phyloP scores from a whole-genome alignment of 169 alveolate genomes.

The Cryptosporidium andersoni region DNA sequence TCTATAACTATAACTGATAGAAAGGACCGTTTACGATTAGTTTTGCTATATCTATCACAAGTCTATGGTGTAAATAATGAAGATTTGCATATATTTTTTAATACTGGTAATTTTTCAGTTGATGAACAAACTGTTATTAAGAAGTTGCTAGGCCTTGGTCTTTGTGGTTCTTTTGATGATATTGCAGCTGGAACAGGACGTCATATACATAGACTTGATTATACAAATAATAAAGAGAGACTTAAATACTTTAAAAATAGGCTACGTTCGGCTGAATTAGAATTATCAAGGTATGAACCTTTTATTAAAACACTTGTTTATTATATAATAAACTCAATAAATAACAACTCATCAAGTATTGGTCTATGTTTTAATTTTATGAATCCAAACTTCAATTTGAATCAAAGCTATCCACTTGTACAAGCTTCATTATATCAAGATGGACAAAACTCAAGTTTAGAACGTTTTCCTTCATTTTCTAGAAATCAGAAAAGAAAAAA shows the following conservation, averaged over 20 bases:
- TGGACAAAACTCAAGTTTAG: too few species aligned
- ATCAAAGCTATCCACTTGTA: too few species aligned
- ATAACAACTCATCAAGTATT: too few species aligned
- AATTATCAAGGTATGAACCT: conserved; percentile 58
- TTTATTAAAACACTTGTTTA: conserved; percentile 34
- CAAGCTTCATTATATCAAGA: too few species aligned
- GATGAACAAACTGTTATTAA: conserved; percentile 59
- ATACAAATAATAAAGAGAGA: conserved; percentile 49
- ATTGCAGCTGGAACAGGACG: conserved; percentile 64
- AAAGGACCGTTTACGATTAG: conserved; percentile 74
- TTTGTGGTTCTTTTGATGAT: conserved; percentile 64
- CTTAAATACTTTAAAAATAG: conserved; percentile 62
- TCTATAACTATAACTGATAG: conserved; percentile 10
- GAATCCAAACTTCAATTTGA: too few species aligned
- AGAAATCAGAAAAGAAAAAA: conserved; percentile 24
- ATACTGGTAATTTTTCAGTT: conserved; percentile 26
- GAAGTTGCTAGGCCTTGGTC: conserved; percentile 38
- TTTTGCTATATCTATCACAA: conserved; percentile 75
- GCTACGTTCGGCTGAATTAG: conserved; percentile 23
- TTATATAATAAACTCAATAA: not conserved
- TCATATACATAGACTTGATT: conserved; percentile 35
- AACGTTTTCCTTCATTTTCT: too few species aligned
- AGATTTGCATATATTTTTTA: conserved; percentile 42
- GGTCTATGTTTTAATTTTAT: not conserved
- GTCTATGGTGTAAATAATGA: conserved; percentile 72